Evolutionary conservation across 2,329 filamentous ascomycete genomes (phyloP).

Genomic region (Fusarium floridanum): DNA sequence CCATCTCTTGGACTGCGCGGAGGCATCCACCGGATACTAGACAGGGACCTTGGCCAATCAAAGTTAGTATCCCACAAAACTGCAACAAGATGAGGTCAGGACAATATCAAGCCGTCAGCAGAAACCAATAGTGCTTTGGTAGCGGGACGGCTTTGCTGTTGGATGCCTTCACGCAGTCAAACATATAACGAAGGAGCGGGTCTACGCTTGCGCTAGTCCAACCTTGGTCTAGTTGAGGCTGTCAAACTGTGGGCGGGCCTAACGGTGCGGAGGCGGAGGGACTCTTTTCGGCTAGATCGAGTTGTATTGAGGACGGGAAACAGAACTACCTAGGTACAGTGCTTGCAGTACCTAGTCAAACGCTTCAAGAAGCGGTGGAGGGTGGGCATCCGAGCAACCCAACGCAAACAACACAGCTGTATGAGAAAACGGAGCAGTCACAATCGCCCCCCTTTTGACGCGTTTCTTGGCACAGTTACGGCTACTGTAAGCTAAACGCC

Average conservation of each 20-base stretch:
- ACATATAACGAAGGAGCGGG: background rate
- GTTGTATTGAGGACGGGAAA: too few species aligned
- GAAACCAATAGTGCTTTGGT: background rate
- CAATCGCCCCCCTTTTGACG: background rate
- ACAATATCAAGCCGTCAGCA: background rate
- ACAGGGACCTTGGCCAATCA: background rate
- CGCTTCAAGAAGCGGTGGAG: background rate
- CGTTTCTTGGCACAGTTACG: background rate
- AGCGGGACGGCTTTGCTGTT: background rate
- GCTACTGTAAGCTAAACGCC: too few species aligned
- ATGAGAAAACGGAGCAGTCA: background rate
- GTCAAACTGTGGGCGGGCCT: background rate
- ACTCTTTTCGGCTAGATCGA: too few species aligned
- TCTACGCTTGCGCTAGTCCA: background rate
- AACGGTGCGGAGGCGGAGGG: too few species aligned
- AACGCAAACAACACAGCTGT: background rate
- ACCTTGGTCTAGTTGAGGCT: background rate
- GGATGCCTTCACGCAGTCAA: background rate
- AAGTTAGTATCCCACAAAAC: background rate
- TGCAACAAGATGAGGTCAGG: background rate
- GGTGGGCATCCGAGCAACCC: background rate
- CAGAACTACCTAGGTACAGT: too few species aligned
- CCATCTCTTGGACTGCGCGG: background rate
- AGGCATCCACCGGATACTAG: background rate
- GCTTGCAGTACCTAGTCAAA: background rate